A percentile compares a stretch with the other conserved stretches of the same genome.
These are phyloP conservation scores for Leptodermis oblonga DNA, from an alignment of 257 asterid species.

Conservation along the genomic window DNA sequence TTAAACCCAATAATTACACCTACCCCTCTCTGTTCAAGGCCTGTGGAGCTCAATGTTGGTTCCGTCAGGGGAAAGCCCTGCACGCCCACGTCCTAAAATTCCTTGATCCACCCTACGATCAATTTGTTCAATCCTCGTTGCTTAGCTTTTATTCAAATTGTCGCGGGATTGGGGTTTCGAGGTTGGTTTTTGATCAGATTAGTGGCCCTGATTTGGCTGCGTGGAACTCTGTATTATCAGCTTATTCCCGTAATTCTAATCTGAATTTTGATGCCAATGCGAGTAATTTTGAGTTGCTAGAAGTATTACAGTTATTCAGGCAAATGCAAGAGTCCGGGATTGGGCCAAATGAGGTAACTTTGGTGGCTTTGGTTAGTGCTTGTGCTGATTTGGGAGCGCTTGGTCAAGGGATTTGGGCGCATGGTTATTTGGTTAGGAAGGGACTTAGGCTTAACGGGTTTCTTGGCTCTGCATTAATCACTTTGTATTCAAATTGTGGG, in stretches of 20 bases:
- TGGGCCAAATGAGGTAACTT: slow-evolving; percentile 50
- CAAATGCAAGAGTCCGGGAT: slow-evolving; percentile 47
- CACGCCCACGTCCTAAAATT: slow-evolving; percentile 66
- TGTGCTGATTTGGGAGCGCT: slow-evolving; percentile 63
- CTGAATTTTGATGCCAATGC: slow-evolving; percentile 11
- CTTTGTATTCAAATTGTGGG: slow-evolving; percentile 57
- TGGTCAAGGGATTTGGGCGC: slow-evolving; percentile 60
- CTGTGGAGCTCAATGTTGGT: slow-evolving; percentile 39
- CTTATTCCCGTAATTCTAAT: slow-evolving; percentile 43
- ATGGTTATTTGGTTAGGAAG: slow-evolving; percentile 36
- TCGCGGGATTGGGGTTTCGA: slow-evolving; percentile 41
- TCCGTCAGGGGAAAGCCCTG: slow-evolving; percentile 52
- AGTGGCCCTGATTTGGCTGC: slow-evolving; percentile 59
- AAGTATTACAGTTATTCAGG: slow-evolving; percentile 52
- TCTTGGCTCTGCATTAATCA: slow-evolving; percentile 51
- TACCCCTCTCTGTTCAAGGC: slow-evolving; percentile 78
- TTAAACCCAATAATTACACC: slow-evolving; percentile 59
- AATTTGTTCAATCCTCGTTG: slow-evolving; percentile 64
- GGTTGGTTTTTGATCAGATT: slow-evolving; percentile 49
- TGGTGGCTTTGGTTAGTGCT: slow-evolving; percentile 50
- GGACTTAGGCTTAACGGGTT: slow-evolving; percentile 39
- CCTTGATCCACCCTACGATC: slow-evolving; percentile 45
- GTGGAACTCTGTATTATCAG: slow-evolving; percentile 66
- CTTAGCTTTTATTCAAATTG: slow-evolving; percentile 59
- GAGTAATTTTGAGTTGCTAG: slow-evolving; percentile 28